Conservation (phyloP, 495 filamentous ascomycete genomes). For the Sporormia fimetaria region DNA sequence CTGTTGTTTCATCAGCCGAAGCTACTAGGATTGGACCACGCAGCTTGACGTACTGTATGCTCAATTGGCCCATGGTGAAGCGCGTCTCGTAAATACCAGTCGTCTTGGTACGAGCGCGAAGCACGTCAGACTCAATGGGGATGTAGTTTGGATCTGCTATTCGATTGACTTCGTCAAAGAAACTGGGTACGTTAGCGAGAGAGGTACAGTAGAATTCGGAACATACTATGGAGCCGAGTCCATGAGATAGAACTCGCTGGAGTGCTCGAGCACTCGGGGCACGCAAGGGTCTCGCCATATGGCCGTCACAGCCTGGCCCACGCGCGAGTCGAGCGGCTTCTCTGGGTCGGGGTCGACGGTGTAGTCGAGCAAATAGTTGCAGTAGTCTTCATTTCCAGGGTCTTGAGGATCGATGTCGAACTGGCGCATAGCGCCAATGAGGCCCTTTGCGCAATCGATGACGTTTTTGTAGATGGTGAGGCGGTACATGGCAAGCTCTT, state of each 20-base stretch:
- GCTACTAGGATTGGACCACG: not conserved
- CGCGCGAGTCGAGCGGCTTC: slow-evolving; percentile 60
- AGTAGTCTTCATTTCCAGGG: slow-evolving; percentile 59
- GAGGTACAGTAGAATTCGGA: not conserved
- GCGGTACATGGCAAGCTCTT: slow-evolving; percentile 85
- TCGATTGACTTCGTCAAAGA: slow-evolving; percentile 83
- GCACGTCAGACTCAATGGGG: slow-evolving; percentile 82
- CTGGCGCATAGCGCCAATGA: slow-evolving; percentile 78
- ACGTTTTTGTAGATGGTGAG: slow-evolving; percentile 97
- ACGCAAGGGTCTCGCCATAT: slow-evolving; percentile 87
- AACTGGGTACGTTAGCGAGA: slow-evolving; percentile 45
- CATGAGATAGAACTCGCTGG: slow-evolving; percentile 98
- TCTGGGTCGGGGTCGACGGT: slow-evolving; percentile 82
- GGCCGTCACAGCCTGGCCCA: slow-evolving; percentile 70
- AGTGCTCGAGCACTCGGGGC: slow-evolving; percentile 74
- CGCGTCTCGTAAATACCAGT: slow-evolving; percentile 98
- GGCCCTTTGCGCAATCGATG: slow-evolving; percentile 84
- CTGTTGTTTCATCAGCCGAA: slow-evolving; percentile 37
- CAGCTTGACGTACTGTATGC: slow-evolving; percentile 72
- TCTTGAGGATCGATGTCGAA: slow-evolving; percentile 68
- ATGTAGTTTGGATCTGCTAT: slow-evolving; percentile 81
- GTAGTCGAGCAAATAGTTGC: slow-evolving; percentile 75
- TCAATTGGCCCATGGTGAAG: slow-evolving; percentile 94
- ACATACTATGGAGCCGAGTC: slow-evolving; percentile 96
- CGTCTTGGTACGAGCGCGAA: slow-evolving; percentile 95